A percentile compares a stretch with the other conserved stretches of the same genome.
Conservation (phyloP, 495 filamentous ascomycete genomes). For the Astrocystis sublimbata region DNA sequence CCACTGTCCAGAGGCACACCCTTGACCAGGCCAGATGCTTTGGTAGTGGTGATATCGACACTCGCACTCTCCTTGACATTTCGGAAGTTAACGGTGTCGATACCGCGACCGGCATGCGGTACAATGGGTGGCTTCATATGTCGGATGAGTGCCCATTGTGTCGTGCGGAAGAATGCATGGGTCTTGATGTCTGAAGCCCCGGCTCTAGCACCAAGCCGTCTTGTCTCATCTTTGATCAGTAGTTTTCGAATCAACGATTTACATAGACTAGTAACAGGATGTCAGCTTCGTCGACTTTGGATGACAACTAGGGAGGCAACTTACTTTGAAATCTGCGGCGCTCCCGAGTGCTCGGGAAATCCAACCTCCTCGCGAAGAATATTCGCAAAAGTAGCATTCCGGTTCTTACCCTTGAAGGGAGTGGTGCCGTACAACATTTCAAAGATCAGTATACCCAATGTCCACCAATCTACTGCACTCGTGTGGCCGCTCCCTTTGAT, state of each 20-base stretch:
- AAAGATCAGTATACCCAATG: slow-evolving; percentile 91
- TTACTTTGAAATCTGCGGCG: slow-evolving; percentile 87
- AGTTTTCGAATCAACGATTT: slow-evolving; percentile 96
- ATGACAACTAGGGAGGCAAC: slow-evolving; percentile 32
- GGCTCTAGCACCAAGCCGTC: slow-evolving; percentile 89
- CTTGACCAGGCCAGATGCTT: slow-evolving; percentile 51
- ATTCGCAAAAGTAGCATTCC: slow-evolving; percentile 96
- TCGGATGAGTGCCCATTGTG: slow-evolving; percentile 94
- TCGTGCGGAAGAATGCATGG: slow-evolving; percentile 93
- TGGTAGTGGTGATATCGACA: slow-evolving; percentile 80
- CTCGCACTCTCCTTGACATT: slow-evolving; percentile 97
- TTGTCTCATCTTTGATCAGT: slow-evolving; percentile 95
- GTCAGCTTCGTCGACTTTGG: slow-evolving; percentile 18
- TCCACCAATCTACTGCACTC: slow-evolving; percentile 99
- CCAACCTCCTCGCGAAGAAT: slow-evolving; percentile 92
- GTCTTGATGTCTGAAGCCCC: slow-evolving; percentile 96
- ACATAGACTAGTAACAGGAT: slow-evolving; percentile 73
- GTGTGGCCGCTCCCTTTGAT: slow-evolving; percentile 99
- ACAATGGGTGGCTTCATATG: slow-evolving; percentile 99
- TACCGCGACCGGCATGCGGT: slow-evolving; percentile 85
- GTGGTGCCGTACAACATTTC: slow-evolving; percentile 99
- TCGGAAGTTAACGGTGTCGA: slow-evolving; percentile 94
- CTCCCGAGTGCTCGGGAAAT: slow-evolving; percentile 85
- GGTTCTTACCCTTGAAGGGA: slow-evolving; percentile 98
- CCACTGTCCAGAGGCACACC: slow-evolving; percentile 86